Evolutionary conservation across 2,329 filamentous ascomycete species (phyloP), one percentile per base, ranked within the genome.

Genomic region (Apiospora arundinis): DNA sequence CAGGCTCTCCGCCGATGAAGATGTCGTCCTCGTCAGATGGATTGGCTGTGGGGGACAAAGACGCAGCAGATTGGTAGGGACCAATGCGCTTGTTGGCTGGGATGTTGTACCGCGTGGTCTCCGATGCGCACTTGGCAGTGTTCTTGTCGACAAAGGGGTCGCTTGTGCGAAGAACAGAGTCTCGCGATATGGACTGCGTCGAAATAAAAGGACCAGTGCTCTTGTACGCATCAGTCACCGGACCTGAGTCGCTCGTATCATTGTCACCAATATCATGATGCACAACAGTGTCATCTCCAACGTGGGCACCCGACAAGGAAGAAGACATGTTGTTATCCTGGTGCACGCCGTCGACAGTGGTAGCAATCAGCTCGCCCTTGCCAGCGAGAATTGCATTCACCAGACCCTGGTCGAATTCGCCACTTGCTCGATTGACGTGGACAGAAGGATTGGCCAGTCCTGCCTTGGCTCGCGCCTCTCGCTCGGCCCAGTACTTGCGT

Each of bases 81-180:
- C 56, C 56, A 63, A 63, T 4, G 18, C 40, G 37, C 9, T 40
- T 63, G 32, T n/a, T 32, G 3, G 5, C 2, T 1, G 56, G 56
- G 56, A 63, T 7, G 37, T 37, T 32, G 18, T 63, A 63, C 28
- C 28, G 56, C 8, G 32, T 7, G 6, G 49, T 28, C 56, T 40
- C 18, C 32, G 56, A 40, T 1, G 28, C 28, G 18, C 32, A 32
- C 18, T 9, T 60, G 3, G 21, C 11, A 16, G 65, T 32, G 23
- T 48, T 11, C 66, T 68, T 68, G 9, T 68, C 66, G 3, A 68
- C 66, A 8, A 68, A 68, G 25, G 66, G 66, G 12, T 68, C 66
- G 44, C 66, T 68, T 18, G 44, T 40, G 56, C 56, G 56, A 40
- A 63, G 56, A 40, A 63, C 32, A n/a, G 32, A 63, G 9, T 18